Base-by-base conservation (phyloP, 2,329 filamentous ascomycete genomes). In the Davidsoniella virescens region DNA sequence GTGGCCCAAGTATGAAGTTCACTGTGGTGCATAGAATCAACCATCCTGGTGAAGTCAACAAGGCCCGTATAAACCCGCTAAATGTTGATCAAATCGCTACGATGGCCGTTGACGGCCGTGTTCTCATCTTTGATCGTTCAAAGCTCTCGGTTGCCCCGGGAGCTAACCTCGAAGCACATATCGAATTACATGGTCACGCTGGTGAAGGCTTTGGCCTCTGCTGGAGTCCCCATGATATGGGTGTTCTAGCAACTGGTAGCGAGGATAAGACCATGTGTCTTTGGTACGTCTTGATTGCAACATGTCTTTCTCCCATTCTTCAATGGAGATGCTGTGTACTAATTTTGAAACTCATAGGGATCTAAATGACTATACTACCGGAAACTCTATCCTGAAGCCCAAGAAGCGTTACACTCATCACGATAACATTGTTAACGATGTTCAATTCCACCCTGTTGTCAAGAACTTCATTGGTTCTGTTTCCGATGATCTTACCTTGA, bases 71-170 rank as follows among this genome's bases (percentile, higher is more conserved):
- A 63, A 88, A 95, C 66, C 92, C 92, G 10, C 90, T 96, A 64
- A 98, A 98, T 61, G 87, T 90, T 4, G 87, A 98, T 60, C 80
- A 98, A 52, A 93, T 98, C 59, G 92, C 92, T 2, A 95, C 92
- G 0, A 81, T 95, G 67, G 87, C 86, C 56, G 78, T 86, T 6
- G 85, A 95, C 63, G 84, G 86, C 55, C 82, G 80, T 57, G 84
- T 95, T 40, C 79, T 96, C 63, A 80, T 98, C 57, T 98, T 93
- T 68, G 92, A 98, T 68, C 82, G 90, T 57, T 94, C 90, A 49
- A 96, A 95, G 72, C 90, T 96, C 63, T 82, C 82, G 45, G 78
- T 82, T 51, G 70, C 81, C 55, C 87, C 90, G 6, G 76, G 80
- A 23, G 82, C 82, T 54, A 78, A 73, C 48, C 74, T 87, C 51